phyloP scores from a whole-genome alignment of 1,284 basidiomycete species.

The Marasmius sp. region DNA sequence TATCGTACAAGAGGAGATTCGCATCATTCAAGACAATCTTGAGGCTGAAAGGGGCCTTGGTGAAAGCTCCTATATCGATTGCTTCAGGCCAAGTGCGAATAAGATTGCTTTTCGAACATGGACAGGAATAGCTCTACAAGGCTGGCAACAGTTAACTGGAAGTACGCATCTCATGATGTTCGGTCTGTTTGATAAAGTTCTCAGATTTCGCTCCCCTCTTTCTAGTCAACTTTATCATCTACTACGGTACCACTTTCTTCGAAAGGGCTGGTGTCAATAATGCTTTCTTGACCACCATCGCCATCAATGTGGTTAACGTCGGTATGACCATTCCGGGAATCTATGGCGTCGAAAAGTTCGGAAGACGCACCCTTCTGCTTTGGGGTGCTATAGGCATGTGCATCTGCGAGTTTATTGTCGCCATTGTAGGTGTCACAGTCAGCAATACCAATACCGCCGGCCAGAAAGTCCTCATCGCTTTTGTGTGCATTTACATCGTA shows the following conservation, averaged over 20 bases:
- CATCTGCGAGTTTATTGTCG: slow-evolving; percentile 74
- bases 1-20: slow-evolving; percentile 59
- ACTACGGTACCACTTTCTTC: slow-evolving; percentile 77
- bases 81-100: slow-evolving; percentile 65
- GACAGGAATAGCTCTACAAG: slow-evolving; percentile 77
- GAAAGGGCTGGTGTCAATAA: slow-evolving; percentile 69
- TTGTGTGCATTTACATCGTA: slow-evolving; percentile 76
- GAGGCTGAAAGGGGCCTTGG: slow-evolving; percentile 62
- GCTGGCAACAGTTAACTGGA: slow-evolving; percentile 59
- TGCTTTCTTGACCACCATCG: slow-evolving; percentile 71
- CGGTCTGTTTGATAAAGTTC: not conserved
- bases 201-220: not conserved
- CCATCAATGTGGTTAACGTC: slow-evolving; percentile 74
- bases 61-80: slow-evolving; percentile 58
- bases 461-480: slow-evolving; percentile 60
- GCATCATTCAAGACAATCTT: slow-evolving; percentile 72
- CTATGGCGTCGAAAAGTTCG: slow-evolving; percentile 69
- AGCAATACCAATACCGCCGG: slow-evolving; percentile 44
- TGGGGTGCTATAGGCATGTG: slow-evolving; percentile 73
- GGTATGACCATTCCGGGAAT: slow-evolving; percentile 71
- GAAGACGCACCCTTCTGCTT: slow-evolving; percentile 77
- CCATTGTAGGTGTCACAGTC: slow-evolving; percentile 70
- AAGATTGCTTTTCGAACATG: slow-evolving; percentile 74
- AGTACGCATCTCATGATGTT: slow-evolving; percentile 20
- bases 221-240: slow-evolving; percentile 82